phyloP scores from a whole-genome alignment of 345 rosid species.

The Acer saccharum region DNA sequence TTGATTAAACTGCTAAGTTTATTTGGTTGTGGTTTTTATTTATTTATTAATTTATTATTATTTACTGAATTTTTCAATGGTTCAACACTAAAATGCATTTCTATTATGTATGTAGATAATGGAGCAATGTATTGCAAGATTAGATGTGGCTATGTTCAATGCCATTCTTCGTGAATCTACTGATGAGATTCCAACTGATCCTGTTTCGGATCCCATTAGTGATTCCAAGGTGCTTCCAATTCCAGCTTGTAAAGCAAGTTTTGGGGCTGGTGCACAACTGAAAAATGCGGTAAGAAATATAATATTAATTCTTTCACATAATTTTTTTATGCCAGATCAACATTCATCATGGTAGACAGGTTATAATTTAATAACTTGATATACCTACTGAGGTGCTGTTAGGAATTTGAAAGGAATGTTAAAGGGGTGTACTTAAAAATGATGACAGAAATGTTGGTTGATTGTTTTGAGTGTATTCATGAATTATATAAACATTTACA shows the following conservation, averaged over 20 bases:
- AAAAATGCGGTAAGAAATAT: constrained; percentile 68
- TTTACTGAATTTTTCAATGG: not conserved
- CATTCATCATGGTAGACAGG: not conserved
- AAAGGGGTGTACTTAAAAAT: not conserved
- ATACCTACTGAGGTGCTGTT: not conserved
- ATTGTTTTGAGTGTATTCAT: not conserved
- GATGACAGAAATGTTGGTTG: not conserved
- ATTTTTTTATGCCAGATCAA: not conserved
- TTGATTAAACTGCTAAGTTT: constrained; percentile 4
- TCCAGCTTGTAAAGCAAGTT: constrained; percentile 76
- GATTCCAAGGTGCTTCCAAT: constrained; percentile 82
- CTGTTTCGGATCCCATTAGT: constrained; percentile 88
- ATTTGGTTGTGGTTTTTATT: not conserved
- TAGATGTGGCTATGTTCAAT: constrained; percentile 97
- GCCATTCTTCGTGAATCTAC: constrained; percentile 92
- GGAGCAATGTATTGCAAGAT: constrained; percentile 92
- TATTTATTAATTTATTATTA: no score
- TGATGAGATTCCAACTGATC: constrained; percentile 88
- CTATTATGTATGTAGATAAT: constrained; percentile 55
- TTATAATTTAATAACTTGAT: no score
- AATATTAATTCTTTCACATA: not conserved
- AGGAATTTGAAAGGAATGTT: not conserved
- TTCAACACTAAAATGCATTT: constrained; percentile 7
- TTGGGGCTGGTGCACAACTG: constrained; percentile 89
- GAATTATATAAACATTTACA: not conserved